Base-by-base conservation (phyloP, 306 rosid species). In the Gastrolobium bilobum region DNA sequence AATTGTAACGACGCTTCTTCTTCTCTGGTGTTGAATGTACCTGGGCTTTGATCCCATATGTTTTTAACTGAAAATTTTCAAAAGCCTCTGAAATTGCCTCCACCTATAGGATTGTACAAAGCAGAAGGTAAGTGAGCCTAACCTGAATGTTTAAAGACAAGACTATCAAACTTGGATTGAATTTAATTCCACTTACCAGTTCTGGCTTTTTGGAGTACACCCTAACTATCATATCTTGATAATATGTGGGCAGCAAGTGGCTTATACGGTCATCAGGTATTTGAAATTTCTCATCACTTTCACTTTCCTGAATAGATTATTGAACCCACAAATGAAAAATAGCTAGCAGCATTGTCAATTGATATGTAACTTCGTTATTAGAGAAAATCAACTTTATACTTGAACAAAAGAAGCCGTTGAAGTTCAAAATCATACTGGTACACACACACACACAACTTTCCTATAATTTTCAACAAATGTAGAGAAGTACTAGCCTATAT, bases 181-280 rank as follows among this genome's bases (percentile, higher is more conserved):
- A 60, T 59, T 77, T 29, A 46, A 61, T 50, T 58, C 20, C 57
- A 87, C 94, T 76, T 47, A 94, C 99, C 98, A 95, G 78, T 82
- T 95, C 97, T 30, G 99, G 97, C 87, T 84, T 95, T 84, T 95
- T 95, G 64, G 99, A 81, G 61, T 95, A 95, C 78, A 95, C 99
- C 86, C 95, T 87, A 67, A 95, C 98, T 77, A 95, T 91, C 97
- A 88, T 86, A 64, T 95, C 99, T 84, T 95, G 89, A 79, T 89
- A 92, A 30, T 87, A 87, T 46, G 96, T 60, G n/a, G 99, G 99
- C 85, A 95, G 82, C 88, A 95, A 85, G 86, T 92, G 99, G 85
- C 99, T 95, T 57, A 95, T 79, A 44, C 92, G 97, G 2, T 86
- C 92, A 30, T 95, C 89, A 7, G 90, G 59, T 63, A 92, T 83